Percentiles rank a stretch among this genome's conserved stretches.
phyloP scores from a whole-genome alignment of 495 filamentous ascomycete genomes.

The Astrothelium subdiscretum region DNA sequence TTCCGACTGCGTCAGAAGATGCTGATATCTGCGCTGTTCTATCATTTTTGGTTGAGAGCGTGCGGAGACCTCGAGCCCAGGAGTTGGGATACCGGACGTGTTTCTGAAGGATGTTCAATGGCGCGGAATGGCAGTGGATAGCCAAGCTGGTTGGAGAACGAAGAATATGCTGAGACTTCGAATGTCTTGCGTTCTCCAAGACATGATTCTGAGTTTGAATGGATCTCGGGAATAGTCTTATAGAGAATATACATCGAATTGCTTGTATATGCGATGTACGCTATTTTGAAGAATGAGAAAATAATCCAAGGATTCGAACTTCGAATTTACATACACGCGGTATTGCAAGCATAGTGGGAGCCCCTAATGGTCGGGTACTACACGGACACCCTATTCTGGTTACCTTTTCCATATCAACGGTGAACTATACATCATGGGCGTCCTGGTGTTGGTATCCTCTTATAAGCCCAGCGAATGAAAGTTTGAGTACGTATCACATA shows the following conservation, averaged over 20 bases:
- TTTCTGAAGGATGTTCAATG: not conserved
- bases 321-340: not conserved
- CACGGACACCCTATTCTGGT: too few species aligned
- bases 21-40: not conserved
- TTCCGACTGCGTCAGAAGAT: not conserved
- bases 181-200: not conserved
- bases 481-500: too few species aligned
- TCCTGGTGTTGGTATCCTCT: too few species aligned
- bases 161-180: not conserved
- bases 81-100: not conserved
- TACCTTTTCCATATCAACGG: too few species aligned
- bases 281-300: not conserved
- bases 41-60: not conserved
- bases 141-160: not conserved
- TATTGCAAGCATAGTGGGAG: not conserved
- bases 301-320: not conserved
- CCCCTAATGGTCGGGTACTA: too few species aligned
- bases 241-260: not conserved
- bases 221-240: not conserved
- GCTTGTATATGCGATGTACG: not conserved
- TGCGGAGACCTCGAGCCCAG: not conserved
- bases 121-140: not conserved
- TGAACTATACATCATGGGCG: too few species aligned
- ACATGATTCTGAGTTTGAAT: not conserved
- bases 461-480: too few species aligned